Conservation (phyloP, 2,329 filamentous ascomycete genomes). For the Ophiostoma himal-ulmi region DNA sequence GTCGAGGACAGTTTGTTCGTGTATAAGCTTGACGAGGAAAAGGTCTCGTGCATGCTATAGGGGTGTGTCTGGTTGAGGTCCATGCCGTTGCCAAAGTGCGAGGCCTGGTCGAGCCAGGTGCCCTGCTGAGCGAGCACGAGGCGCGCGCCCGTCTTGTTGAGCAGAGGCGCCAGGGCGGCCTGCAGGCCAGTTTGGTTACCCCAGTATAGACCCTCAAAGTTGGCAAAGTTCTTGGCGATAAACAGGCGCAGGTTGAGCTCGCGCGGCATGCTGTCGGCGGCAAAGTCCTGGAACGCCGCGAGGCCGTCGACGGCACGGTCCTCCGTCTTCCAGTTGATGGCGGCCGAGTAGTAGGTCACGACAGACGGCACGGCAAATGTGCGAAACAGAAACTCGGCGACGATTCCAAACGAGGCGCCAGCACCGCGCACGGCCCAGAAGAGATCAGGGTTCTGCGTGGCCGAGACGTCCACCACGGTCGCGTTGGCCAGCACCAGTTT, state of each 20-base stretch:
- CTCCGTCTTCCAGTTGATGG: not conserved
- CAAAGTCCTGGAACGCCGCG: slow-evolving; percentile 32
- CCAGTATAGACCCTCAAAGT: slow-evolving; percentile 34
- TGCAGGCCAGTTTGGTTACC: not conserved
- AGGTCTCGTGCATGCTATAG: slow-evolving; percentile 37
- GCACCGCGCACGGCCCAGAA: not conserved
- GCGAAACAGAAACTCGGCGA: not conserved
- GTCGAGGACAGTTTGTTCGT: slow-evolving; percentile 35
- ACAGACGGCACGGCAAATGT: not conserved
- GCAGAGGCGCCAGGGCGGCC: slow-evolving; percentile 30
- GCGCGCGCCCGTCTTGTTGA: slow-evolving; percentile 33
- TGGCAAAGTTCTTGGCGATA: slow-evolving; percentile 33
- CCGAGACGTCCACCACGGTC: not conserved
- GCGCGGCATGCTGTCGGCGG: slow-evolving; percentile 33
- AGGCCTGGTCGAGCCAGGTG: slow-evolving; percentile 32
- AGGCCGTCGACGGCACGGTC: slow-evolving; percentile 28
- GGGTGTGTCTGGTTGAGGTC: slow-evolving; percentile 32
- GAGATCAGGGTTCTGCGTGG: not conserved
- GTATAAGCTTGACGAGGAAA: slow-evolving; percentile 40
- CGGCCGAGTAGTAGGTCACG: not conserved
- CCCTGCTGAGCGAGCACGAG: slow-evolving; percentile 33
- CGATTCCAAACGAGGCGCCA: not conserved
- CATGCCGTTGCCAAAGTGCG: slow-evolving; percentile 33
- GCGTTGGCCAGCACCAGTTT: not conserved
- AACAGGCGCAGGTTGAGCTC: slow-evolving; percentile 42